Percentiles rank a stretch among this genome's conserved stretches.
Evolutionary conservation across 768 basidiomycete species (phyloP).

Genomic region (Aureoboletus auriporus): DNA sequence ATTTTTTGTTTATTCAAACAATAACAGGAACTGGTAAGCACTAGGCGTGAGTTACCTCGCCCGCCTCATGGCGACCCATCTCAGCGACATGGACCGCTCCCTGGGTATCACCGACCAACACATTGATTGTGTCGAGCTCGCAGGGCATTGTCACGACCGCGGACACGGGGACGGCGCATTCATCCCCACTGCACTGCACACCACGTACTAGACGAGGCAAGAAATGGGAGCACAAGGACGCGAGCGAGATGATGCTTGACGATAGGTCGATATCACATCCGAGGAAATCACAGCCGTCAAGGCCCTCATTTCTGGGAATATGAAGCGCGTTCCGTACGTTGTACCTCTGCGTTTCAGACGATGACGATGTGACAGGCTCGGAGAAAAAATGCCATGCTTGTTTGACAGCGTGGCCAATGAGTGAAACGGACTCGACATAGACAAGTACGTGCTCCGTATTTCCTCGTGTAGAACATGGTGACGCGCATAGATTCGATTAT

Average conservation of each 20-base stretch:
- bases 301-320: constrained; percentile 72
- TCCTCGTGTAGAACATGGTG: too few relatives aligned
- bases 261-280: constrained; percentile 43
- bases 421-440: constrained; percentile 80
- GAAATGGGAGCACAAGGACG: constrained; percentile 72
- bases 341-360: too few relatives aligned
- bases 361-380: constrained; percentile 14
- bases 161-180: constrained; percentile 79
- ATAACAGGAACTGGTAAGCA: neutral
- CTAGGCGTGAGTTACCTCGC: constrained; percentile 75
- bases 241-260: constrained; percentile 81
- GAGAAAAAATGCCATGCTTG: constrained; percentile 61
- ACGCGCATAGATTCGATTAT: constrained; percentile 64
- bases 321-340: constrained; percentile 46
- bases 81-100: constrained; percentile 54
- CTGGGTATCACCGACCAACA: constrained; percentile 69
- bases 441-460: constrained; percentile 49
- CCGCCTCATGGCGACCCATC: constrained; percentile 53
- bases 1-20: neutral
- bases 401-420: constrained; percentile 86
- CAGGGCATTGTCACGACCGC: constrained; percentile 80
- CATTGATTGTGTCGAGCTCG: constrained; percentile 74
- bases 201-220: constrained; percentile 36
- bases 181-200: constrained; percentile 61
- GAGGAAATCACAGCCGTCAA: constrained; percentile 63